Percentiles rank a stretch among this genome's conserved stretches.
Conservation (phyloP, 129 eudicot genomes). For the Saussurea involucrata region DNA sequence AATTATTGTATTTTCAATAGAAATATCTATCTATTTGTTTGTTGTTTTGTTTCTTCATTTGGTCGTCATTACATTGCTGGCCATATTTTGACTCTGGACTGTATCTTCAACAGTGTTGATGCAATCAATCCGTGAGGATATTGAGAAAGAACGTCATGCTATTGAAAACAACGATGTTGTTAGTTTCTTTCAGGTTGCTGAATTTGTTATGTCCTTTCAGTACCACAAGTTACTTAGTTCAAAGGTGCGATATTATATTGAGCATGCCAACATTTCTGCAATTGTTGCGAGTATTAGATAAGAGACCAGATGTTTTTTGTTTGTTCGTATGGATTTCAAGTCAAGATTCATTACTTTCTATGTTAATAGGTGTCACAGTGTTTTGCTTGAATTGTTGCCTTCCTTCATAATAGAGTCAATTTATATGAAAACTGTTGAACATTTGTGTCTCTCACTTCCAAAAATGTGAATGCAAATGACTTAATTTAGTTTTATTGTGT, state of each 20-base stretch:
- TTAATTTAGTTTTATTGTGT: neutral
- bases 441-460: neutral
- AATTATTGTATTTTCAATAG: neutral
- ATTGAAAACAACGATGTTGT: slow-evolving; percentile 68
- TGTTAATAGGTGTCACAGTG: neutral
- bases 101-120: slow-evolving; percentile 55
- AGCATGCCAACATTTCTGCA: neutral
- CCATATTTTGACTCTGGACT: slow-evolving; percentile 16
- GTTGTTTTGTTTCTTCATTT: neutral
- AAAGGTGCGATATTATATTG: slow-evolving; percentile 44
- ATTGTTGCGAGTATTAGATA: neutral
- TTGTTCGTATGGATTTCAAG: neutral
- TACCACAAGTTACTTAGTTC: slow-evolving; percentile 47
- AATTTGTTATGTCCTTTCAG: slow-evolving; percentile 79
- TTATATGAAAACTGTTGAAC: neutral
- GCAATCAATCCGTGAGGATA: slow-evolving; percentile 90
- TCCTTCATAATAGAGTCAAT: neutral
- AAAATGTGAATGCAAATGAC: neutral
- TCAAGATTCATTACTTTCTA: neutral
- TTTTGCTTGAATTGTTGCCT: neutral
- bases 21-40: neutral
- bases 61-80: neutral
- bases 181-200: slow-evolving; percentile 81
- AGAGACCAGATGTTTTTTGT: neutral
- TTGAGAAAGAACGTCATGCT: slow-evolving; percentile 80